Evolutionary conservation across 352 stramenopile species (phyloP).

Genomic region (Globisporangium polare): DNA sequence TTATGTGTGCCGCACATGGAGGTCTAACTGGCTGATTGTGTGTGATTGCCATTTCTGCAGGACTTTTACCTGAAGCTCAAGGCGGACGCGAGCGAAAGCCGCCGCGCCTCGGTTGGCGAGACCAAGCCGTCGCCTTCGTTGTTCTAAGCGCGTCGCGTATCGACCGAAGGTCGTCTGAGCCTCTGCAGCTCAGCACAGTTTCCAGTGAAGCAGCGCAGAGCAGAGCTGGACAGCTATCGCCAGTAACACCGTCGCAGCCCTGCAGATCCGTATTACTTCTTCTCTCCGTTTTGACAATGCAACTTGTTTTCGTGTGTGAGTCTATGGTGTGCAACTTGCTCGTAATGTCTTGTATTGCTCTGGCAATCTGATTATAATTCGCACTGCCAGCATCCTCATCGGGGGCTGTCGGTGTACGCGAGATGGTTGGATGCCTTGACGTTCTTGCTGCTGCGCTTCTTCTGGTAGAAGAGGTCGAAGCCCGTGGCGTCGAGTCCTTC

Average conservation of each 20-base stretch:
- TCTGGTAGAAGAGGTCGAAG: slow-evolving; percentile 10
- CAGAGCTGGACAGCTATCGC: not conserved
- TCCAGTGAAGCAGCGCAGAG: not conserved
- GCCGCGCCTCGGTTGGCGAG: slow-evolving; percentile 20
- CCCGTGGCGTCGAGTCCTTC: slow-evolving; percentile 1
- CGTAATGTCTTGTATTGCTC: too few species aligned
- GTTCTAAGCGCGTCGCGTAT: slow-evolving; percentile 39
- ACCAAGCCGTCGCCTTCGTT: slow-evolving; percentile 51
- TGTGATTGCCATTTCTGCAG: slow-evolving; percentile 18
- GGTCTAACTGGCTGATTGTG: not conserved
- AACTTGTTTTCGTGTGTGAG: slow-evolving; percentile 4
- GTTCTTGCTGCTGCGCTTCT: slow-evolving; percentile 2
- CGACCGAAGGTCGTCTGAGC: not conserved
- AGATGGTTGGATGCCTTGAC: slow-evolving; percentile 3
- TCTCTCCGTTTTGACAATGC: slow-evolving; percentile 9
- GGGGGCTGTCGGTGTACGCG: slow-evolving; percentile 8
- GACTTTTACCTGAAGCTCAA: slow-evolving; percentile 78
- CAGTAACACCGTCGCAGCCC: not conserved
- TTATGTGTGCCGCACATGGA: not conserved
- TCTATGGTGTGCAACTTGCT: not conserved
- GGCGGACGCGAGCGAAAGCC: slow-evolving; percentile 28
- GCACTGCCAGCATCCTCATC: not conserved
- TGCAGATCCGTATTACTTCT: slow-evolving; percentile 7
- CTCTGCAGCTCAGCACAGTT: not conserved
- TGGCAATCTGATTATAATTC: too few species aligned